These are phyloP conservation scores for Ophiostoma sp. DNA, from an alignment of 2,329 filamentous ascomycete genomes.

Conservation along the genomic window DNA sequence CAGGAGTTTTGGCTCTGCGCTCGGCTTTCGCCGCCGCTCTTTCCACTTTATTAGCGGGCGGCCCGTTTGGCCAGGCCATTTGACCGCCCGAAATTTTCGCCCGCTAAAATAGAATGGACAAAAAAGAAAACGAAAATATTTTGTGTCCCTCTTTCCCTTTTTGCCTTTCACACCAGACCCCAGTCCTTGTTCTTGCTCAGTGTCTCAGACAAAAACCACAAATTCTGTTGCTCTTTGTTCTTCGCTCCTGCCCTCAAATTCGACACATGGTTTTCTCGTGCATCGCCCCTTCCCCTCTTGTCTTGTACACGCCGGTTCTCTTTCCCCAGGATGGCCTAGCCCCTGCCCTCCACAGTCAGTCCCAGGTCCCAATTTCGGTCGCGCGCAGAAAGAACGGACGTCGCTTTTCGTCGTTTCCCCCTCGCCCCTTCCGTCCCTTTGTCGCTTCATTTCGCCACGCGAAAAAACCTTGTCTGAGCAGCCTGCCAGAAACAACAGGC, in stretches of 20 bases:
- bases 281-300: neutral
- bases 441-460: conserved; percentile 5
- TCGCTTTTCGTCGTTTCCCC: neutral
- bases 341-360: neutral
- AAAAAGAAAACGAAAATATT: neutral
- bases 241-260: neutral
- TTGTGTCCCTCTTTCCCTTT: neutral
- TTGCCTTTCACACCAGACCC: neutral
- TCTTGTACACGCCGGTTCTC: neutral
- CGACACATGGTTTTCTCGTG: neutral
- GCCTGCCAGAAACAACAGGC: neutral
- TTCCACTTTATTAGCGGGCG: conserved; percentile 3
- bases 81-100: neutral
- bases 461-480: neutral
- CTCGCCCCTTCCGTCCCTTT: conserved; percentile 6
- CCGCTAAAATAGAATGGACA: neutral
- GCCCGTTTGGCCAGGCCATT: conserved; percentile 11
- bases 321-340: conserved; percentile 1
- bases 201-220: neutral
- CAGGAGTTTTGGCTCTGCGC: neutral
- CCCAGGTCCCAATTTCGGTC: neutral
- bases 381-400: neutral
- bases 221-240: neutral
- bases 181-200: neutral
- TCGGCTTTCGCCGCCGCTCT: conserved; percentile 13